Evolutionary conservation across 2,329 filamentous ascomycete genomes (phyloP).

Genomic region (Chaetoscypha palmicola): DNA sequence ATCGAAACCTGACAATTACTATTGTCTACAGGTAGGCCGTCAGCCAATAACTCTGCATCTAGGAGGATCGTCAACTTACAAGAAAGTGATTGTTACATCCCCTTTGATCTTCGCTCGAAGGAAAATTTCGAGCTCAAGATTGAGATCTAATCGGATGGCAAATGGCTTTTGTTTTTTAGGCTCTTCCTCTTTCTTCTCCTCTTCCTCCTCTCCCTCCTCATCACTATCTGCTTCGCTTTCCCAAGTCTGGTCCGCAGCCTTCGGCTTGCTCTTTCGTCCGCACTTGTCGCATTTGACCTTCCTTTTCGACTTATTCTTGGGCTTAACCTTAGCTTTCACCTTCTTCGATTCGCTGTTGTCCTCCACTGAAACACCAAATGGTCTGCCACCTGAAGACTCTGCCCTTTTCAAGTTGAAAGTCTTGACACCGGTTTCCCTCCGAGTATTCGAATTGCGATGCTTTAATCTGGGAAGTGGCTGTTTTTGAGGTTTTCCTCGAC

Average conservation of each 20-base stretch:
- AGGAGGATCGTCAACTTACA: no score
- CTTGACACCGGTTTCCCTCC: slow-evolving; percentile 21
- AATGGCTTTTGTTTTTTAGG: slow-evolving; percentile 51
- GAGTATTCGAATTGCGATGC: slow-evolving; percentile 1
- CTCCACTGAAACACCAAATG: slow-evolving; percentile 18
- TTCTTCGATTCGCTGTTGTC: slow-evolving; percentile 3
- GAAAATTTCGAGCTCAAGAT: slow-evolving; percentile 72
- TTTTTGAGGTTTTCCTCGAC: slow-evolving; percentile 3
- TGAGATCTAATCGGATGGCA: slow-evolving; percentile 64
- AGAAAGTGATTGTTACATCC: slow-evolving; percentile 58
- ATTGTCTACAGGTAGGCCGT: no score
- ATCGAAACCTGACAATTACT: no score
- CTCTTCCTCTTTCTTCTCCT: slow-evolving; percentile 36
- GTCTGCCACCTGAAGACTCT: slow-evolving; percentile 15
- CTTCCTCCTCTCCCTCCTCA: slow-evolving; percentile 7
- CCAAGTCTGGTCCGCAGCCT: slow-evolving; percentile 10
- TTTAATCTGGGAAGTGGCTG: slow-evolving; percentile 3
- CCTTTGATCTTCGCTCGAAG: slow-evolving; percentile 74
- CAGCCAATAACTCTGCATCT: no score
- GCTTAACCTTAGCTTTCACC: slow-evolving; percentile 6
- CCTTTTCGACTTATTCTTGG: slow-evolving; percentile 15
- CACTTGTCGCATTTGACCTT: slow-evolving; percentile 6
- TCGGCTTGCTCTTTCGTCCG: slow-evolving; percentile 8
- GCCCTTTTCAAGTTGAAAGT: slow-evolving; percentile 25
- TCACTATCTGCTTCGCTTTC: slow-evolving; percentile 13